Base-by-base conservation (phyloP, 2,329 filamentous ascomycete genomes). In the Rhexocercosporidium sp. region DNA sequence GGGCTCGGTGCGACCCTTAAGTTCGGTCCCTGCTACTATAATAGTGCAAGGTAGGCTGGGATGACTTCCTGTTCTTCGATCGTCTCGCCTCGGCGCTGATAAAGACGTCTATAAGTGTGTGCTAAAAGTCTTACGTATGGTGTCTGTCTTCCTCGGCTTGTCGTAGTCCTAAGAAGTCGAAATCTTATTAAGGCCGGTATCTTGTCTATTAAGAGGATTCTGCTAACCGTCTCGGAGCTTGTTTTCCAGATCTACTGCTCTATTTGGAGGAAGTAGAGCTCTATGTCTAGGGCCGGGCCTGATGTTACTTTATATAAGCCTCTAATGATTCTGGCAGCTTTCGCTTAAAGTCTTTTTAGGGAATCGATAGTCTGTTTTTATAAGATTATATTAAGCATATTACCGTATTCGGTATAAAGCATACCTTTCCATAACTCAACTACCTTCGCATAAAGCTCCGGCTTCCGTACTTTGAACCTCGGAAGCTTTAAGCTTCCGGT, bases 231-330 rank as follows among this genome's bases (percentile, higher is more conserved):
- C 41, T 65, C 46, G 54, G 41, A 46, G 41, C 62, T 59, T 65
- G 61, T 59, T 25, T 67, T 67, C 62, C 49, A 69, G 22, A 68
- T 66, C 59, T 68, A 39, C 44, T 67, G 65, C 34, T 67, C 31
- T 14, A 67, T 46, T 14, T 60, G 65, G 44, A 70, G 57, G 51
- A 68, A 62, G 65, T 69, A 66, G 3, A 70, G 60, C 54, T 74
- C 68, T 37, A 74, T 47, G 49, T 75, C 65, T 11, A 76, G 67
- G 31, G 71, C 71, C n/a, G 69, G 69, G 29, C 53, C 67, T 41
- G 66, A 74, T 62, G 70, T 76, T 56, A 73, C 72, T 65, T 57
- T 71, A 37, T 70, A 76, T 51, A 69, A 72, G 14, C 73, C 67
- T 54, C 64, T 67, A 49, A 76, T 76, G 25, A 70, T 64, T 66